Conservation (phyloP, 2,329 filamentous ascomycete species). For the Xylariomycetidae sp. region DNA sequence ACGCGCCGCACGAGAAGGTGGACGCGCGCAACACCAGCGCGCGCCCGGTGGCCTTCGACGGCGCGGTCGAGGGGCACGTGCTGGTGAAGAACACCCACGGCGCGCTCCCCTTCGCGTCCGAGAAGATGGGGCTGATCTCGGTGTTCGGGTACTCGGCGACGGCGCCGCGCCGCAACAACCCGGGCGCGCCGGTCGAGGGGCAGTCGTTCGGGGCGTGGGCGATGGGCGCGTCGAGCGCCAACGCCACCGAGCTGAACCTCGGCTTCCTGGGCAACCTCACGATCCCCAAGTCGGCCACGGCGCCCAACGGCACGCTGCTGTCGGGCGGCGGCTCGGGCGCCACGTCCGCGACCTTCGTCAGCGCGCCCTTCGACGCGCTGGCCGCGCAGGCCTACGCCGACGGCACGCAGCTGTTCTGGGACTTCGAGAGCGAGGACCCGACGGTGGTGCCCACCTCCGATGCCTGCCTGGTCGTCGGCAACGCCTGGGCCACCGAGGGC, state of each 20-base stretch:
- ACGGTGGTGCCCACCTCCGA: constrained; percentile 34
- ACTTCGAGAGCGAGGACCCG: constrained; percentile 33
- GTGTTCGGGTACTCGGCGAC: constrained; percentile 39
- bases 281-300: constrained; percentile 15
- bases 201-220: constrained; percentile 14
- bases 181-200: constrained; percentile 40
- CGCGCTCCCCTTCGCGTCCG: constrained; percentile 34
- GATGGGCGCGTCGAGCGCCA: constrained; percentile 9
- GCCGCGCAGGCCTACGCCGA: constrained; percentile 34
- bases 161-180: constrained; percentile 20
- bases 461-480: constrained; percentile 51
- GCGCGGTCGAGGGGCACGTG: constrained; percentile 29
- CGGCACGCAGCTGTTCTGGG: constrained; percentile 37
- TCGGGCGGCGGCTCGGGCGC: constrained; percentile 34
- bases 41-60: constrained; percentile 25
- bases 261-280: constrained; percentile 18
- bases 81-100: constrained; percentile 40
- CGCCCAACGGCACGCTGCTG: constrained; percentile 32
- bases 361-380: constrained; percentile 33
- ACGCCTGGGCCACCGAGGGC: constrained; percentile 57
- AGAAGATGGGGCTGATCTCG: constrained; percentile 40
- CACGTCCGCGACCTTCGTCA: constrained; percentile 29
- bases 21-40: constrained; percentile 32
- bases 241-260: constrained; percentile 7
- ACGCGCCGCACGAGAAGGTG: constrained; percentile 30